Evolutionary conservation across 129 eudicot genomes (phyloP).

Genomic region (Helianthus tuberosus): DNA sequence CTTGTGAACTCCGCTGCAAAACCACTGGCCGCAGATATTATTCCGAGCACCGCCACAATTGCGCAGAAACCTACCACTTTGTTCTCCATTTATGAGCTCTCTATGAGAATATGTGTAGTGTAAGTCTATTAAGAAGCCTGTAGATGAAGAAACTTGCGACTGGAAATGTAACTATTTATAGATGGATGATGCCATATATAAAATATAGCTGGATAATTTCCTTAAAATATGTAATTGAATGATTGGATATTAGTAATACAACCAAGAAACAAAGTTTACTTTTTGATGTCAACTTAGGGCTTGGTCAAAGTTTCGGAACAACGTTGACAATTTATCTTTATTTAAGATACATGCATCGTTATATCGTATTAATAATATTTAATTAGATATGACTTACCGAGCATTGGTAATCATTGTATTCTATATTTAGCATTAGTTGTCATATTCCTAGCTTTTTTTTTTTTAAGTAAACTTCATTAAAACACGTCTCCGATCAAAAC

Average conservation of each 20-base stretch:
- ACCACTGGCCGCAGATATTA: slow-evolving; percentile 27
- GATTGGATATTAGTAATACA: neutral
- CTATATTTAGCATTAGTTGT: neutral
- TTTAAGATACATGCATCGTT: neutral
- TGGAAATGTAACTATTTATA: slow-evolving; percentile 23
- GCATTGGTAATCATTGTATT: neutral
- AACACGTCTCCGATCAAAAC: no score
- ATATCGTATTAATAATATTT: neutral
- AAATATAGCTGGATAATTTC: neutral
- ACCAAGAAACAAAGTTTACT: no score
- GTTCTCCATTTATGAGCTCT: slow-evolving; percentile 14
- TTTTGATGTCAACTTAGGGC: neutral
- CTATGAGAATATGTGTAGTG: slow-evolving; percentile 19
- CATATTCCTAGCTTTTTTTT: neutral
- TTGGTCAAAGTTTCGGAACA: neutral
- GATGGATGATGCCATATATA: neutral
- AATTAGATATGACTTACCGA: neutral
- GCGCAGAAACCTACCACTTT: slow-evolving; percentile 8
- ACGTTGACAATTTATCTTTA: neutral
- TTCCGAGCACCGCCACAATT: slow-evolving; percentile 32
- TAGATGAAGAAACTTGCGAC: slow-evolving; percentile 21
- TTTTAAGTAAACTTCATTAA: no score
- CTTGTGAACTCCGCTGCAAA: slow-evolving; percentile 33
- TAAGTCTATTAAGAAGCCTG: slow-evolving; percentile 19
- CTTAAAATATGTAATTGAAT: neutral